Base-by-base conservation (phyloP, 768 basidiomycete genomes). In the Trametes maxima region DNA sequence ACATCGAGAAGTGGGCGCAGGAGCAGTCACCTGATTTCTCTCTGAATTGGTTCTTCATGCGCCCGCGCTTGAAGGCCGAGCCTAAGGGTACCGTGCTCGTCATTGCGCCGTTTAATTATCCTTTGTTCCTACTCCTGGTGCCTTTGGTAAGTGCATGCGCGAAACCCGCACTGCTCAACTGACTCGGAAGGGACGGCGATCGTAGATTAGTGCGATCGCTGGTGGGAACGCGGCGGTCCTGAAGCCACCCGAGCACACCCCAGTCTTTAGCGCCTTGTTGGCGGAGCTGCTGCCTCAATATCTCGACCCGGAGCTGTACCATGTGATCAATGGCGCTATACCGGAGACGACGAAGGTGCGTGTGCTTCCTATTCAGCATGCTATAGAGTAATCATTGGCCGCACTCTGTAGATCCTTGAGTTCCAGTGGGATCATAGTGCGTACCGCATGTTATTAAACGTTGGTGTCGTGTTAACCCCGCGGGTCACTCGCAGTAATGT, bases 81-180 rank as follows among this genome's bases (percentile, higher is more conserved):
- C 79, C 92, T 40, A 94, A 93, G 71, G 90, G 90, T 2, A 81
- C 85, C 25, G 80, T 88, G 0, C 75, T 90, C 54, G 81, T 89
- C 67, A 88, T 92, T 60, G 79, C 78, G 36, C 88, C 89, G 0
- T 91, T 89, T 80, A 91, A 90, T 72, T 91, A 87, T 67, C 90
- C 89, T 0, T 59, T 90, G 12, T 87, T 79, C 78, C 72, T 89
- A 53, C 71, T 80, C 0, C 39, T 90, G 8, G 75, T 78, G 0
- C 88, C 88, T 13, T 61, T 93, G 64, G 88, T 88, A 60, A 21
- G 82, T 71, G 10, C 22, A 14, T 17, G 44, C 21, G 24, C 21
- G 39, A 40, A 14, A 5, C 28, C 1, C 2, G 22, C 25, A 7
- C 16, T 33, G 14, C 57, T 8, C 22, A 22, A 24, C 36, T 45